Evolutionary conservation across 192 early-diverging fungal species (phyloP), one percentile per base, ranked within the genome.

Genomic region (Umbelopsis isabellina): DNA sequence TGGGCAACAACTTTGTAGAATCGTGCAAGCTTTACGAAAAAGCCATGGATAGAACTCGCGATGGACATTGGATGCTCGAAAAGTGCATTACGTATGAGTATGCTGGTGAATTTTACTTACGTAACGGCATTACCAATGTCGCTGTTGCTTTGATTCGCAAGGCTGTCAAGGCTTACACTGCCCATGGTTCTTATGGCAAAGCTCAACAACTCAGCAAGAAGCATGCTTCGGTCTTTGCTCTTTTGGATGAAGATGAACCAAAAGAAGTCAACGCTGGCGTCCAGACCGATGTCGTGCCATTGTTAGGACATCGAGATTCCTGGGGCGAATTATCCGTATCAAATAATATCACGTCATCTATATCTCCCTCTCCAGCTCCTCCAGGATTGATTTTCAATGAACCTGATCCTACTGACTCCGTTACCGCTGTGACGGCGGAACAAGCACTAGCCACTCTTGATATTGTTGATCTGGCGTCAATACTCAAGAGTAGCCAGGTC

Each of bases 401-500:
- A 20, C 51, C 65, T 9, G 68, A 46, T 58, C n/a, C 66, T 22
- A 58, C 68, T 11, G 72, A 72, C 16, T 66, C 66, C 8, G 50
- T 69, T 16, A 45, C 71, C 4, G 71, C 71, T 2, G 66, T 67
- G 15, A 73, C 76, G 2, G 72, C 76, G 21, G 76, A 77, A 30
- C 76, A 77, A 47, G 68, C 76, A 18, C 61, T 77, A 4, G 41
- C 72, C 3, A 73, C 70, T 4, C 23, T 77, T 10, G 76, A 77
- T 66, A 77, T 77, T 53, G 65, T 73, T n/a, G 76, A 77, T 46
- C 65, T 77, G 44, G 76, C 76, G 10, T 77, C 76, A 1, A 77
- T 77, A 20, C 45, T 77, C 8, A 77, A 77, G 67, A 77, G 76
- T 27, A 69, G 71, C 2, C 76, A 77, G 66, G 76, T 77, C 1